Percentiles rank a stretch among this genome's conserved stretches.
Conservation (phyloP, 352 stramenopile genomes). For the Globisporangium camurandrum region DNA sequence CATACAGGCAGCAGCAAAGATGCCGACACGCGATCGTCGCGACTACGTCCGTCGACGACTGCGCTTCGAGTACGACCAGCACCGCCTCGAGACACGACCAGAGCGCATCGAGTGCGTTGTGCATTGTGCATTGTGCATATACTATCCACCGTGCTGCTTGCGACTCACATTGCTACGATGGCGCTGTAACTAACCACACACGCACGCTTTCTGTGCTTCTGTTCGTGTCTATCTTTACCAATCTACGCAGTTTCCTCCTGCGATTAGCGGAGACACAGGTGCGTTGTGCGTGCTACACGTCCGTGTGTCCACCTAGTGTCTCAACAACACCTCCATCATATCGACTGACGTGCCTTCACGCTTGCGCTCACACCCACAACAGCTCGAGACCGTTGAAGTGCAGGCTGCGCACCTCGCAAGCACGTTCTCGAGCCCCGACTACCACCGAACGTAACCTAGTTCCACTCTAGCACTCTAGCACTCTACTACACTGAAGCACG, state of each 20-base stretch:
- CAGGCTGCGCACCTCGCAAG: constrained; percentile 51
- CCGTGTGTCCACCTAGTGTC: not conserved
- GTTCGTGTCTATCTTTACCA: constrained; percentile 3
- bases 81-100: constrained; percentile 36
- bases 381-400: constrained; percentile 70
- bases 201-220: not conserved
- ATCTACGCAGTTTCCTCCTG: constrained; percentile 31
- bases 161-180: too few species aligned
- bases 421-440: constrained; percentile 60
- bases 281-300: not conserved
- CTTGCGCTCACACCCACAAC: not conserved
- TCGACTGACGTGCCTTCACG: not conserved
- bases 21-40: constrained; percentile 56
- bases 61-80: constrained; percentile 63
- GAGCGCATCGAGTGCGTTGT: constrained; percentile 47
- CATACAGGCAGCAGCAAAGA: constrained; percentile 44
- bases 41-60: constrained; percentile 62
- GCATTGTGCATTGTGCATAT: not conserved
- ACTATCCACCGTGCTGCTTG: too few species aligned
- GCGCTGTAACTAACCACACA: not conserved
- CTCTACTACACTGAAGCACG: not conserved
- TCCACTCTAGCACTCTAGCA: constrained; percentile 2
- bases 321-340: not conserved
- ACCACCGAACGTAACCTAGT: constrained; percentile 31
- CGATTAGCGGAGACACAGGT: constrained; percentile 63